Evolutionary conservation across 768 basidiomycete genomes (phyloP).

Genomic region (Chalciporus sphaerocephalus): DNA sequence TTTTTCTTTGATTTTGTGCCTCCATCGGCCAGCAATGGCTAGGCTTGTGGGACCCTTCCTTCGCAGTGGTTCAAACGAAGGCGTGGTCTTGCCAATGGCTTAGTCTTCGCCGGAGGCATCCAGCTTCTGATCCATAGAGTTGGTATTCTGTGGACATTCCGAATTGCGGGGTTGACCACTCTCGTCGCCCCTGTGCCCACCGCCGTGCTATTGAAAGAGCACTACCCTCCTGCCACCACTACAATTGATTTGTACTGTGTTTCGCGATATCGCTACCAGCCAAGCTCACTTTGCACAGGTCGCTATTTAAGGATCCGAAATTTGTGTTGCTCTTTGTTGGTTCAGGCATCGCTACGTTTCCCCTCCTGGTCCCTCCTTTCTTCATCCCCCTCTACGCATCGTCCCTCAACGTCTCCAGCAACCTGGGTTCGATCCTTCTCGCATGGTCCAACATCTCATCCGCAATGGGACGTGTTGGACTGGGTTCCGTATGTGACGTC

Average conservation of each 20-base stretch:
- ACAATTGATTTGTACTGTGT: constrained; percentile 21
- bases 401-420: constrained; percentile 23
- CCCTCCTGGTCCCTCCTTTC: constrained; percentile 34
- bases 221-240: constrained; percentile 12
- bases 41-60: constrained; percentile 32
- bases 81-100: constrained; percentile 33
- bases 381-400: constrained; percentile 35
- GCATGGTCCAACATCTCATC: constrained; percentile 34
- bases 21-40: not conserved
- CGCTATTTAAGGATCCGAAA: constrained; percentile 28
- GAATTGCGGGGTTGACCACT: constrained; percentile 28
- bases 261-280: not conserved
- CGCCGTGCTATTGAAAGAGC: constrained; percentile 27
- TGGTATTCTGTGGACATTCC: constrained; percentile 31
- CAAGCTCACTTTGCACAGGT: constrained; percentile 14
- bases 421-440: constrained; percentile 28
- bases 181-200: constrained; percentile 25
- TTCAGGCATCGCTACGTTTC: constrained; percentile 33
- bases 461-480: constrained; percentile 30
- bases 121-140: constrained; percentile 25
- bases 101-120: constrained; percentile 31
- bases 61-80: constrained; percentile 33
- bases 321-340: constrained; percentile 30
- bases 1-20: not conserved
- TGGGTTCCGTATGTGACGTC: constrained; percentile 27